phyloP scores from a whole-genome alignment of 78 protist species.

The Guillardia theta region DNA sequence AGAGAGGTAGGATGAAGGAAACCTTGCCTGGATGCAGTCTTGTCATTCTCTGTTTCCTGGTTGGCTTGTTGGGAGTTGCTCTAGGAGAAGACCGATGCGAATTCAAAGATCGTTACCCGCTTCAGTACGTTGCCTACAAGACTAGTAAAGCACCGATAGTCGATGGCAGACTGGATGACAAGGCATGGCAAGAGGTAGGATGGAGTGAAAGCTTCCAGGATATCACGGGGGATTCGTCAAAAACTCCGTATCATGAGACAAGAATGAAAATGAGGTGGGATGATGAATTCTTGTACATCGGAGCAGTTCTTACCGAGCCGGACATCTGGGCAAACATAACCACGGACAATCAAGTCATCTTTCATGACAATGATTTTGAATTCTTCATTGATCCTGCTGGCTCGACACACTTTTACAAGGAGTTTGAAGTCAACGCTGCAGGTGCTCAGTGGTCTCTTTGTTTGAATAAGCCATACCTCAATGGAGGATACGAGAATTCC shows the following conservation, averaged over 20 bases:
- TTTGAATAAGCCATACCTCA: constrained; percentile 49
- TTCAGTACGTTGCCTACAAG: neutral
- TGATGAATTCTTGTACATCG: neutral
- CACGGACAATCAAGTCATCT: constrained; percentile 34
- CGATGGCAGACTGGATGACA: neutral
- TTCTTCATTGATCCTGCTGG: constrained; percentile 50
- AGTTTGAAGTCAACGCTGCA: constrained; percentile 60
- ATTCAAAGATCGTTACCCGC: no score
- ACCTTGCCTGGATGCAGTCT: no score
- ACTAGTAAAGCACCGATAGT: neutral
- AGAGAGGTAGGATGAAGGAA: no score
- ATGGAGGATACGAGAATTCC: constrained; percentile 26
- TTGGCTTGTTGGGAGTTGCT: no score
- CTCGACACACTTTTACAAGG: constrained; percentile 62
- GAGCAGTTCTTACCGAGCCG: neutral
- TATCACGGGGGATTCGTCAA: neutral
- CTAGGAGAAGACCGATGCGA: no score
- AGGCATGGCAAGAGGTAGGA: neutral
- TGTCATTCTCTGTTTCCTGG: no score
- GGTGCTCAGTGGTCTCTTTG: constrained; percentile 45
- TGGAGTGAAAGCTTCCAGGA: neutral
- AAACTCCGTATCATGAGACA: neutral
- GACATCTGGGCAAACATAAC: neutral
- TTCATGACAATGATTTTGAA: constrained; percentile 65
- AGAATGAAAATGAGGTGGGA: neutral